Evolutionary conservation across 805 yeast species (phyloP), one percentile per base, ranked within the genome.

Genomic region (Wickerhamomyces rabaulensis): DNA sequence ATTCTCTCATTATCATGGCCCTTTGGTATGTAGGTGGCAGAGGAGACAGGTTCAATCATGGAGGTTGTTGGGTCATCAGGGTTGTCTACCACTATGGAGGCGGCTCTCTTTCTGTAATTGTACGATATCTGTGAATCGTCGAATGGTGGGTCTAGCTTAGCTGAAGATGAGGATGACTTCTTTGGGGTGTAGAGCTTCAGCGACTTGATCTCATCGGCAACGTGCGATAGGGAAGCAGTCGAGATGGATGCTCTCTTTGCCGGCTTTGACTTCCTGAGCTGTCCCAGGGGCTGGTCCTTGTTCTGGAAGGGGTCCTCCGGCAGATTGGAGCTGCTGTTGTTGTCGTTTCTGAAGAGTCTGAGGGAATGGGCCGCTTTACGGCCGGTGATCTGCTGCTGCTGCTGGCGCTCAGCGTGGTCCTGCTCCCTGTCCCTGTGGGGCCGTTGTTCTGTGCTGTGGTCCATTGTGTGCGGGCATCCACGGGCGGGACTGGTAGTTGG

Each of bases 11-110:
- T 39, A 12, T 63, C 63, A 16, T 81, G 77, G 3, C 78, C 75
- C 59, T 83, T 87, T 3, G 90, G 90, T 47, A 80, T 74, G 58
- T 82, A 84, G 1, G 87, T 81, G 1, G 88, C 89, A 2, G 85
- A 79, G 0, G 86, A 79, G 0, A 81, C 77, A 0, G 87, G 87
- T 48, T 82, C 84, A 40, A 79, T 54, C 0, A 64, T 27, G 16
- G 51, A 27, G 8, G 20, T 40, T 13, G 44, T 36, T 4, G 40
- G 44, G 15, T 42, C 44, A 12, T 17, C 20, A 25, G 44, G 40
- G 13, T 20, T 42, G 10, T 36, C 44, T 2, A 44, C 19, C n/a
- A 39, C 39, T 7, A 45, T 45, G 10, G 52, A 42, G n/a, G 44
- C 36, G 12, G 47, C 44, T 42, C 52, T 50, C 37, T 49, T 49